Conservation (phyloP, 129 eudicot species). For the Oenanthe sinensis region DNA sequence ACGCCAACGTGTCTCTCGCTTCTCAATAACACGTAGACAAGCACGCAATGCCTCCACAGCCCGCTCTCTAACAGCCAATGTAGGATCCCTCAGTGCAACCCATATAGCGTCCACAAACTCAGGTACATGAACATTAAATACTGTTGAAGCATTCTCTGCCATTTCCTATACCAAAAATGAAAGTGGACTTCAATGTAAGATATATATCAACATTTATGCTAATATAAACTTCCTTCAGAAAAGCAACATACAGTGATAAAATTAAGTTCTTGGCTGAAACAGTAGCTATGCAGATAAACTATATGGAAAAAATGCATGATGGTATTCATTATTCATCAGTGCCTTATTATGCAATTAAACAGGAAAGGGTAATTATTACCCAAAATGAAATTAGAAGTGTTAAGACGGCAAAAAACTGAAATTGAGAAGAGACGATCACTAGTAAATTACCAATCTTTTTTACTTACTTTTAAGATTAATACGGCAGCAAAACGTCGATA, state of each 20-base stretch:
- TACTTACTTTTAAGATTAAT: slow-evolving; percentile 70
- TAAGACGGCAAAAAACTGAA: neutral
- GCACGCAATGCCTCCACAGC: slow-evolving; percentile 99
- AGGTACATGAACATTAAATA: slow-evolving; percentile 86
- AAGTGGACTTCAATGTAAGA: slow-evolving; percentile 4
- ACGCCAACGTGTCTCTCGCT: slow-evolving; percentile 99
- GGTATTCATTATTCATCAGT: neutral
- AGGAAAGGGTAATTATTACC: neutral
- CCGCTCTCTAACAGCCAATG: slow-evolving; percentile 72
- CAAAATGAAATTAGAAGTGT: neutral
- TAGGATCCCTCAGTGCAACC: slow-evolving; percentile 94
- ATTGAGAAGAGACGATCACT: neutral
- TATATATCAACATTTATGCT: neutral
- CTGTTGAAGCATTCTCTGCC: slow-evolving; percentile 99
- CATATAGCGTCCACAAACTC: slow-evolving; percentile 95
- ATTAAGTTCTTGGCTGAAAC: neutral
- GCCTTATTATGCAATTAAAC: neutral
- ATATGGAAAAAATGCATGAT: neutral
- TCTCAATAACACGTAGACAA: slow-evolving; percentile 93
- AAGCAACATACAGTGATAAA: neutral
- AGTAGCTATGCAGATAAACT: neutral
- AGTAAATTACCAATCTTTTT: neutral
- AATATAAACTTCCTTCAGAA: neutral
- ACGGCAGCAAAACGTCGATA: slow-evolving; percentile 95
- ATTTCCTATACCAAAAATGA: slow-evolving; percentile 58